Evolutionary conservation across 2,329 filamentous ascomycete species (phyloP).

Genomic region (Passalora sequoiae): DNA sequence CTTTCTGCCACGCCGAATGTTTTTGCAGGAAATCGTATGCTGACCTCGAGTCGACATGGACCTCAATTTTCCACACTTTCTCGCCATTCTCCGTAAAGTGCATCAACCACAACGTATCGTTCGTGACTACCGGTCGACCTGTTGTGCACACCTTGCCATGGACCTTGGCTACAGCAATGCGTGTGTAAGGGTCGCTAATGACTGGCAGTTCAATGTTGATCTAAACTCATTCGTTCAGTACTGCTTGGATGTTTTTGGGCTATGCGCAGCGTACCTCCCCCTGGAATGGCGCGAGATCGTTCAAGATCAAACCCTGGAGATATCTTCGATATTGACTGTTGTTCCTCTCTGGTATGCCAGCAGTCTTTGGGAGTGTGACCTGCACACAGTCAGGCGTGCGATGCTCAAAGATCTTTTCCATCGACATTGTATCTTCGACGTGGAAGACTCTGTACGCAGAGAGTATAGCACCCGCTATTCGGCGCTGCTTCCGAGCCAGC

Average conservation of each 20-base stretch:
- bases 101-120: constrained; percentile 5
- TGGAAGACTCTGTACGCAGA: constrained; percentile 3
- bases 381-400: constrained; percentile 9
- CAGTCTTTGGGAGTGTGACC: constrained; percentile 1
- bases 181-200: neutral
- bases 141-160: neutral
- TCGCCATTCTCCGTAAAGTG: constrained; percentile 5
- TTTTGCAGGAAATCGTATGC: constrained; percentile 3
- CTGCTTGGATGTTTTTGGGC: neutral
- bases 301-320: constrained; percentile 3
- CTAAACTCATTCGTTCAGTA: neutral
- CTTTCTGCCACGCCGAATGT: neutral
- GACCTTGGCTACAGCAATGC: constrained; percentile 2
- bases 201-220: constrained; percentile 4
- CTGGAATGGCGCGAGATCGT: constrained; percentile 6
- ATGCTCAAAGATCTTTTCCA: constrained; percentile 6
- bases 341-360: constrained; percentile 4
- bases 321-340: constrained; percentile 8
- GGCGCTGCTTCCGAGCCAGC: neutral
- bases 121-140: neutral
- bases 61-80: constrained; percentile 6
- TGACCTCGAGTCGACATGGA: constrained; percentile 4
- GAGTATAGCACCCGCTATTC: neutral
- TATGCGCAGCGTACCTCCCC: constrained; percentile 1
- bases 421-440: constrained; percentile 2